These are phyloP conservation scores for Russula sp. DNA, from an alignment of 768 basidiomycete genomes.

Conservation along the genomic window DNA sequence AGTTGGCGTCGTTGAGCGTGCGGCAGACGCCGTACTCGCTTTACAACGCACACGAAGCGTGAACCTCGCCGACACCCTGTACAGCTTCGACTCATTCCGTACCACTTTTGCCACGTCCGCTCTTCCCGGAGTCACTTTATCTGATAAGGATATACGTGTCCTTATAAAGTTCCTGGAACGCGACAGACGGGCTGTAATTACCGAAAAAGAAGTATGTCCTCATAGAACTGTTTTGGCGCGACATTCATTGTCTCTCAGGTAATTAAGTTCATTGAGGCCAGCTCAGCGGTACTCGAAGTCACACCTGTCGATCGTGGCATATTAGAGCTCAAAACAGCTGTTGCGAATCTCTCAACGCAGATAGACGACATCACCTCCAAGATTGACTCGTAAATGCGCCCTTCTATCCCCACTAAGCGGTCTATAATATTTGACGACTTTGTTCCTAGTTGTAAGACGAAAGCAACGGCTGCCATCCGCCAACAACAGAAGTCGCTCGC, in stretches of 20 bases:
- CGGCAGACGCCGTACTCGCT: constrained; percentile 52
- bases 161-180: constrained; percentile 74
- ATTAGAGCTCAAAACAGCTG: constrained; percentile 69
- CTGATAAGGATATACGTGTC: constrained; percentile 60
- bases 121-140: constrained; percentile 41
- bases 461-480: constrained; percentile 58
- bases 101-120: constrained; percentile 45
- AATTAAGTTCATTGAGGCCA: constrained; percentile 67
- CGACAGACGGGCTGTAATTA: constrained; percentile 58
- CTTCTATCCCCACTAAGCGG: neutral
- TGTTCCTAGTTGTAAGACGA: constrained; percentile 51
- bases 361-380: constrained; percentile 61
- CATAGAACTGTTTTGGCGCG: neutral
- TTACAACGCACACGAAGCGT: constrained; percentile 38
- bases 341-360: constrained; percentile 61
- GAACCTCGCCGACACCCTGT: constrained; percentile 55
- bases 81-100: constrained; percentile 56
- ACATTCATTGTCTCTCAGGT: constrained; percentile 39
- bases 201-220: constrained; percentile 57
- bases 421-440: constrained; percentile 1
- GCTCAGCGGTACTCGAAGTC: constrained; percentile 42
- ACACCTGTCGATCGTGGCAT: constrained; percentile 80
- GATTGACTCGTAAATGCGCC: constrained; percentile 58
- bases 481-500: constrained; percentile 71
- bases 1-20: constrained; percentile 54